Evolutionary conservation across 2,329 filamentous ascomycete species (phyloP).

Genomic region (Dactylellina leptospora): DNA sequence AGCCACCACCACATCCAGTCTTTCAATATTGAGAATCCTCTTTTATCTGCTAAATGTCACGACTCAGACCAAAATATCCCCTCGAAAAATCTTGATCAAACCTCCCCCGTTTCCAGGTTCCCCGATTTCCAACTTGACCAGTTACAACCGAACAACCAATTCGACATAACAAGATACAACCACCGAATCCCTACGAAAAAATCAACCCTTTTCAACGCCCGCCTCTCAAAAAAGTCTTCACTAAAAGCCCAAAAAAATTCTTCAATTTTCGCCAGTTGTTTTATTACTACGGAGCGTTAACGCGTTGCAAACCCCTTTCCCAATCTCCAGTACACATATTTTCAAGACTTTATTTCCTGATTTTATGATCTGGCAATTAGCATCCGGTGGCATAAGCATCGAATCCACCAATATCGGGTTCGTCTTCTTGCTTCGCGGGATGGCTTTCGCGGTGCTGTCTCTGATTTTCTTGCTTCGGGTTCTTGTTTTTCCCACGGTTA

Average conservation of each 20-base stretch:
- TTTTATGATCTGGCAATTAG: conserved; percentile 35
- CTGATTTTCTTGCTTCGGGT: conserved; percentile 40
- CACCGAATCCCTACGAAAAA: conserved; percentile 23
- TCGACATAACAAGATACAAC: conserved; percentile 13
- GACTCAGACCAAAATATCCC: not conserved
- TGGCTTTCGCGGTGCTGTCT: conserved; percentile 38
- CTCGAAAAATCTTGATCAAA: not conserved
- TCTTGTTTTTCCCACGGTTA: conserved; percentile 37
- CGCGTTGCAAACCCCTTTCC: conserved; percentile 34
- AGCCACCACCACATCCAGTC: conserved; percentile 9
- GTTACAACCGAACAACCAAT: conserved; percentile 2
- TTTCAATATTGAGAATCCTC: conserved; percentile 27
- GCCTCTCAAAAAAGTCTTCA: conserved; percentile 29
- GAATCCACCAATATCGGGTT: not conserved
- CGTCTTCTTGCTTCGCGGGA: not conserved
- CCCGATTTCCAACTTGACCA: not conserved
- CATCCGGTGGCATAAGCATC: conserved; percentile 14
- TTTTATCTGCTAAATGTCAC: conserved; percentile 1
- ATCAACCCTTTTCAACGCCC: conserved; percentile 4
- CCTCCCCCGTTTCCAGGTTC: not conserved
- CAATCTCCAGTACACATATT: conserved; percentile 30
- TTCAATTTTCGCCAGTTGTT: conserved; percentile 48
- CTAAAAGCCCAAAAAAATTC: conserved; percentile 49
- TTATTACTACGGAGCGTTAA: conserved; percentile 46
- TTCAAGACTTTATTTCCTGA: conserved; percentile 31